A percentile compares a stretch with the other conserved stretches of the same genome.
Evolutionary conservation across 202 grass and related monocot species (phyloP).

Genomic region (Elaeis oleifera): DNA sequence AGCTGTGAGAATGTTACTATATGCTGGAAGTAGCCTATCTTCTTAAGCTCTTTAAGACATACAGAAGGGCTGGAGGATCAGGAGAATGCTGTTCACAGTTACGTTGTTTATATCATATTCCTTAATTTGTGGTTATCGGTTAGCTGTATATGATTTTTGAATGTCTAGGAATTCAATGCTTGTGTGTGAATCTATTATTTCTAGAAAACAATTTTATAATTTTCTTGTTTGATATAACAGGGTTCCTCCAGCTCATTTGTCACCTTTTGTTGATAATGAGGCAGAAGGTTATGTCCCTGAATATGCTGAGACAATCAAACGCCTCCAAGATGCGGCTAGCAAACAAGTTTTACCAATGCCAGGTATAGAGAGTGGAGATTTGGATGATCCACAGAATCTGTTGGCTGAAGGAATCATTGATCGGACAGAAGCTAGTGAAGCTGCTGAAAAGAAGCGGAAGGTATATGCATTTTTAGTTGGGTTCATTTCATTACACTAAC

Average conservation of each 20-base stretch:
- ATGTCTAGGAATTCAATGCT: too few species aligned
- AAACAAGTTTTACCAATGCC: slow-evolving; percentile 83
- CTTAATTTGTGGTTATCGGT: too few species aligned
- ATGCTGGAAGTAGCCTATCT: too few species aligned
- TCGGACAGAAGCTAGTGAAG: slow-evolving; percentile 51
- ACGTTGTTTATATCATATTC: too few species aligned
- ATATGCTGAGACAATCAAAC: slow-evolving; percentile 78
- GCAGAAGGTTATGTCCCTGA: slow-evolving; percentile 92
- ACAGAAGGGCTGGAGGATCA: too few species aligned
- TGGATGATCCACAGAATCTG: slow-evolving; percentile 35
- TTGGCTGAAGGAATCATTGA: slow-evolving; percentile 56
- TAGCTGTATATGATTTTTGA: too few species aligned
- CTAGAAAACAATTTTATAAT: not conserved
- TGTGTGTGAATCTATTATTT: not conserved
- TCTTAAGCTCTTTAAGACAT: too few species aligned
- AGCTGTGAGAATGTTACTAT: too few species aligned
- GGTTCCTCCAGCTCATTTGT: slow-evolving; percentile 89
- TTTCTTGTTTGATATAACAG: slow-evolving; percentile 32
- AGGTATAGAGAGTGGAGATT: slow-evolving; percentile 66
- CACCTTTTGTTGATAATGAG: slow-evolving; percentile 93
- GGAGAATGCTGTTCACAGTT: too few species aligned
- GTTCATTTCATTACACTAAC: not conserved
- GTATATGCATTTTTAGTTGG: slow-evolving; percentile 20
- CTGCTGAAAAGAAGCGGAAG: slow-evolving; percentile 62
- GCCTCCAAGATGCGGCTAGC: slow-evolving; percentile 52